Conservation (phyloP, 1,284 basidiomycete genomes). For the Moesziomyces sp. region DNA sequence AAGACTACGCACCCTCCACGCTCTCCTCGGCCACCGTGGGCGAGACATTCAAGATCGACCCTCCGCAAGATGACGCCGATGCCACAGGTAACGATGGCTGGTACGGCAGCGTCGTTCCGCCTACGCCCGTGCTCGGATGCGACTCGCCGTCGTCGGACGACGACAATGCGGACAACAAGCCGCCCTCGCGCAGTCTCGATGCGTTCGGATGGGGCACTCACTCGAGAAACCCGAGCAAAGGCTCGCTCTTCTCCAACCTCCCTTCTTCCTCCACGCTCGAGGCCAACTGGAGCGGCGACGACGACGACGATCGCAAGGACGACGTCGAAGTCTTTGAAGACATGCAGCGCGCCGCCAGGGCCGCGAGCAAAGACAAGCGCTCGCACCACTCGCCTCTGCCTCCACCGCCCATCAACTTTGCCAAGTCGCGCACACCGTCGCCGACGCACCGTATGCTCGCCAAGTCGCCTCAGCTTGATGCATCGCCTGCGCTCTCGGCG, state of each 20-base stretch:
- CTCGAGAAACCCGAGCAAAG: slow-evolving; percentile 7
- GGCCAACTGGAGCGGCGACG: slow-evolving; percentile 47
- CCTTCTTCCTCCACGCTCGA: slow-evolving; percentile 34
- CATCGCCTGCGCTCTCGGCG: slow-evolving; percentile 1
- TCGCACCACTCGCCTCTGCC: slow-evolving; percentile 18
- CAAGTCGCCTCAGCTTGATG: slow-evolving; percentile 34
- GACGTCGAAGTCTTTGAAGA: slow-evolving; percentile 32
- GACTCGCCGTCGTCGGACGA: slow-evolving; percentile 36
- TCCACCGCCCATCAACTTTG: slow-evolving; percentile 36
- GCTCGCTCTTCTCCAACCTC: slow-evolving; percentile 33
- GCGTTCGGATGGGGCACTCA: slow-evolving; percentile 40
- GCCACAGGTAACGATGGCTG: slow-evolving; percentile 12
- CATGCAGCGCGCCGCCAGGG: slow-evolving; percentile 28
- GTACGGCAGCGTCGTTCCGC: slow-evolving; percentile 43
- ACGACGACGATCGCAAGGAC: slow-evolving; percentile 38
- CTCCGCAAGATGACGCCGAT: slow-evolving; percentile 12
- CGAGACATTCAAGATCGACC: slow-evolving; percentile 25
- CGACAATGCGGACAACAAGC: slow-evolving; percentile 6
- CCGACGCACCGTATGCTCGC: slow-evolving; percentile 31
- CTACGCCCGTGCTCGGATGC: slow-evolving; percentile 38
- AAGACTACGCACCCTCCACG: slow-evolving; percentile 24
- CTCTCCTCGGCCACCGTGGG: slow-evolving; percentile 21
- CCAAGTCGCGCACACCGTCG: slow-evolving; percentile 26
- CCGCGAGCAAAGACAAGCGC: slow-evolving; percentile 33
- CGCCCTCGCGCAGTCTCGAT: slow-evolving; percentile 27